Evolutionary conservation across 129 eudicot species (phyloP).

Genomic region (Flaveria trinervia): DNA sequence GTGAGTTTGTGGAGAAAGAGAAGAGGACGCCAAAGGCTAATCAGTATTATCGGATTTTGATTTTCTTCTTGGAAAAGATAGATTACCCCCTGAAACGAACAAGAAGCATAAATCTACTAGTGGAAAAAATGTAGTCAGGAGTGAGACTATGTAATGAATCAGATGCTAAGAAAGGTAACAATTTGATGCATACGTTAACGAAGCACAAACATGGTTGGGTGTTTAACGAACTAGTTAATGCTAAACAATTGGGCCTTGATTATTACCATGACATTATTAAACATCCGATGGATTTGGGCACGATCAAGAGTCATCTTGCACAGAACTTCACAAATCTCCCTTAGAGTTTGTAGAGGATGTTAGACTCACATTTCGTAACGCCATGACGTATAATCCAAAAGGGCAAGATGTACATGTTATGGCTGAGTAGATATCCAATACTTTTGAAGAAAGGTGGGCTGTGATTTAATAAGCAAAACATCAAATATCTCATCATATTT

Average conservation of each 20-base stretch:
- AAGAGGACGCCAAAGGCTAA: conserved; percentile 95
- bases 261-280: conserved; percentile 82
- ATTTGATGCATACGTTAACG: conserved; percentile 75
- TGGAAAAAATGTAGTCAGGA: conserved; percentile 56
- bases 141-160: conserved; percentile 41
- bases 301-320: conserved; percentile 66
- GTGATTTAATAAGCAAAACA: conserved; percentile 66
- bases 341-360: conserved; percentile 89
- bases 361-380: conserved; percentile 82
- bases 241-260: conserved; percentile 59
- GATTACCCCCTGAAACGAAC: conserved; percentile 77
- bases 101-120: conserved; percentile 53
- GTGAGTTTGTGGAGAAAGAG: conserved; percentile 74
- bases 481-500: too few species aligned
- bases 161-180: conserved; percentile 58
- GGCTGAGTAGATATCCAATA: conserved; percentile 60
- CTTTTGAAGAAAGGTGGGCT: conserved; percentile 84
- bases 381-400: conserved; percentile 86
- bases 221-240: conserved; percentile 84
- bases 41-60: conserved; percentile 72
- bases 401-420: conserved; percentile 92
- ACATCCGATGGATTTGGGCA: conserved; percentile 95
- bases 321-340: conserved; percentile 76
- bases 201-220: conserved; percentile 94
- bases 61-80: conserved; percentile 78